Base-by-base conservation (phyloP, 108 stramenopile species). In the Skeletonema menzelii region DNA sequence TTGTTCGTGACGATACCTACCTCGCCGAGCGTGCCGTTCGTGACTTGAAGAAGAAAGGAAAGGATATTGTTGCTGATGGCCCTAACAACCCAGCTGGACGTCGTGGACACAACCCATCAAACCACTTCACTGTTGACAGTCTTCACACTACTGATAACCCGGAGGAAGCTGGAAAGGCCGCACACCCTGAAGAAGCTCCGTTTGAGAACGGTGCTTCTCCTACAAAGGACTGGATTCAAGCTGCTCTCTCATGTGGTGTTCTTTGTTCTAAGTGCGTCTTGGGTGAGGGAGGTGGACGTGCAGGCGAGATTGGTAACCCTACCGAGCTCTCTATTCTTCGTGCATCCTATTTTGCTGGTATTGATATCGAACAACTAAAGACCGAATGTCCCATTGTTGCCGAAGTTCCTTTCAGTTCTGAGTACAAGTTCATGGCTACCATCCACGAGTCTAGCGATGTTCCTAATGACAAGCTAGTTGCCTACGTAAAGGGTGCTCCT, bases 401-500 rank as follows among this genome's bases (percentile, higher is more conserved):
- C 37, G 92, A 93, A 44, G 92, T 93, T 63, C 92, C 92, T 11
- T 93, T 89, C 69, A 87, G 82, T 44, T 86, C 85, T 31, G 90
- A 89, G n/a, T 91, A 93, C 84, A 93, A 93, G 76, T 93, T 93
- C 78, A 93, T 93, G 92, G 89, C 92, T 62, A 92, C 91, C 55
- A 79, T 92, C 38, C 91, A 90, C 67, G 85, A 83, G 28, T 81
- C 84, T 40, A 26, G 80, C 12, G 76, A 79, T 27, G 87, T 74
- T 26, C 42, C 72, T 14, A 73, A 84, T 32, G 85, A 80, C 2
- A 83, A 82, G 27, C 78, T 77, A 27, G 59, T 87, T 35, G 88
- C 95, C 30, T 85, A 91, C 67, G 90, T 97, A 64, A 98, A 98
- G 91, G 98, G 97, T 64, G 97, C 97, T 14, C 97, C 96, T 20